Percentiles rank a stretch among this genome's conserved stretches.
Evolutionary conservation across 352 stramenopile genomes (phyloP).

Genomic region (Phytophthora cryptogea): DNA sequence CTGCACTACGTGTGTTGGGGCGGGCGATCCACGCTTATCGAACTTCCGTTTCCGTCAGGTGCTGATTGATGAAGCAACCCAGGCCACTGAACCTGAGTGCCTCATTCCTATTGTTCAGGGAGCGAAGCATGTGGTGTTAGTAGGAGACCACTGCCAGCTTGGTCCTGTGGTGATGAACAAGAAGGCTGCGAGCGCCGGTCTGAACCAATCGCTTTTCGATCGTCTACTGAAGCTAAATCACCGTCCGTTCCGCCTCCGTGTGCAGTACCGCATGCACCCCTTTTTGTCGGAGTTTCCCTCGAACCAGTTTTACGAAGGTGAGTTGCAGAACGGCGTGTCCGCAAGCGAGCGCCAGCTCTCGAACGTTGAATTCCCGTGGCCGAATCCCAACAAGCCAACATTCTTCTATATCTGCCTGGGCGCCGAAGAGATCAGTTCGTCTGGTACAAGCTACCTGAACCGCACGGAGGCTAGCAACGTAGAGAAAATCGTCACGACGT

Average conservation of each 20-base stretch:
- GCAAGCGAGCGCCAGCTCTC: conserved; percentile 91
- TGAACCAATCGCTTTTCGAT: conserved; percentile 99
- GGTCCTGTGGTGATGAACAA: conserved; percentile 99
- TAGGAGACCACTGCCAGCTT: conserved; percentile 99
- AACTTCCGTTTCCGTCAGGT: conserved; percentile 99
- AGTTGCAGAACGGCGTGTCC: conserved; percentile 98
- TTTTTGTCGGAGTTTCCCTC: conserved; percentile 99
- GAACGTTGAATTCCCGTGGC: conserved; percentile 97
- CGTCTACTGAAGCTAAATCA: conserved; percentile 95
- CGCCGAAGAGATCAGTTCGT: conserved; percentile 98
- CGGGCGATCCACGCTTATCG: conserved; percentile 96
- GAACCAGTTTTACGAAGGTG: conserved; percentile 99
- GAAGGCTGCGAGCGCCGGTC: conserved; percentile 95
- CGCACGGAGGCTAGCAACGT: conserved; percentile 97
- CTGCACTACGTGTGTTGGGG: conserved; percentile 98
- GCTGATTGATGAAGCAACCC: conserved; percentile 99
- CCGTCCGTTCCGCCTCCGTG: conserved; percentile 96
- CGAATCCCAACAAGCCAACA: conserved; percentile 96
- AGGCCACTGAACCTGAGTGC: conserved; percentile 98
- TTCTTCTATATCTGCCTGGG: conserved; percentile 97
- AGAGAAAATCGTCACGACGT: conserved; percentile 98
- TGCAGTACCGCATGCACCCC: conserved; percentile 99
- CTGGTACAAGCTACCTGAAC: conserved; percentile 98
- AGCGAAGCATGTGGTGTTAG: conserved; percentile 99
- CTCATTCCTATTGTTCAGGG: conserved; percentile 99